Conservation (phyloP, 2,329 filamentous ascomycete genomes). For the Penicillium rolfsii region DNA sequence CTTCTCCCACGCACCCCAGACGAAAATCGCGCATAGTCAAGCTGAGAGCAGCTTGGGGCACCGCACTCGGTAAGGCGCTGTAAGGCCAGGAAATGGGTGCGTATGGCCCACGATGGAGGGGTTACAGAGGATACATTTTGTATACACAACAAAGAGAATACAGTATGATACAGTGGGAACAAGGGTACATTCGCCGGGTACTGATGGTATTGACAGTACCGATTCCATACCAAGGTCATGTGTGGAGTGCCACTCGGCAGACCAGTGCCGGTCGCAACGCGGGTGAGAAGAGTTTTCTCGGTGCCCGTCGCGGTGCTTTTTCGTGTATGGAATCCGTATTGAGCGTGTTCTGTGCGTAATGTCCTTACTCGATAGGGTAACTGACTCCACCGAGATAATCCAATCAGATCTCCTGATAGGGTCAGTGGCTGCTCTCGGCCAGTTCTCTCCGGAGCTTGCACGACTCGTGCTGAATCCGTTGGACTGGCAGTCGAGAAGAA, state of each 20-base stretch:
- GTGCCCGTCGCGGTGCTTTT: background rate
- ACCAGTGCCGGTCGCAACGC: constrained; percentile 22
- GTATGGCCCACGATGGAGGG: background rate
- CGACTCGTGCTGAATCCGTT: constrained; percentile 5
- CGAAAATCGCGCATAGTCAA: constrained; percentile 34
- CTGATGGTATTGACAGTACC: background rate
- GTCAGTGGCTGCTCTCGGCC: constrained; percentile 17
- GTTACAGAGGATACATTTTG: background rate
- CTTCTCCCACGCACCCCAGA: background rate
- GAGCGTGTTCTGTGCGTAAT: background rate
- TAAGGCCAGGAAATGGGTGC: constrained; percentile 8
- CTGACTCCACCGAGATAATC: background rate
- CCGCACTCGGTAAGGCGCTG: constrained; percentile 23
- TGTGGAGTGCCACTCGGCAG: constrained; percentile 29
- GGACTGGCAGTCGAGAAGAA: constrained; percentile 5
- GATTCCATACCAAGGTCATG: constrained; percentile 16
- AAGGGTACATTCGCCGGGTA: background rate
- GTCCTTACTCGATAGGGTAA: background rate
- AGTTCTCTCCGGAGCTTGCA: background rate
- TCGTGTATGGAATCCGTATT: background rate
- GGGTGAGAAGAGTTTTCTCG: constrained; percentile 15
- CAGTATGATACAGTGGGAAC: background rate
- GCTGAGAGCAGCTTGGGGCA: constrained; percentile 22
- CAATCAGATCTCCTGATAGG: background rate
- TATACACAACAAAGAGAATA: background rate